phyloP scores from a whole-genome alignment of 176 grass and related monocot species.

The Phragmites australis region DNA sequence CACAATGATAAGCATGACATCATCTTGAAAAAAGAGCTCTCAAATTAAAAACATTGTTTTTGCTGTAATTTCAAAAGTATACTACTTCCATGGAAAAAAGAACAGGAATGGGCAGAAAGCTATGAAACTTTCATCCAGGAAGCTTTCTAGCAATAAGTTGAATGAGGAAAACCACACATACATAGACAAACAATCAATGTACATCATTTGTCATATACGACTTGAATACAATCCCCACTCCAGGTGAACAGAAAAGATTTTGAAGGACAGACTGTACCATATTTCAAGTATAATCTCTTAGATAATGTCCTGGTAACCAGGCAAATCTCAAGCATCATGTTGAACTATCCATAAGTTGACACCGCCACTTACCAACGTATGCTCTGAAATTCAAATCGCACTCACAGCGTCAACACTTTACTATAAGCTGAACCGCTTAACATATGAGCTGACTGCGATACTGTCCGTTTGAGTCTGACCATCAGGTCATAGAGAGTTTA shows the following conservation, averaged over 20 bases:
- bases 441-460: not conserved
- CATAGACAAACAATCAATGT: not conserved
- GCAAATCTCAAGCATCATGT: not conserved
- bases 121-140: not conserved
- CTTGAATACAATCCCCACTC: not conserved
- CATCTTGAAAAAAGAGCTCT: no score
- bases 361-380: not conserved
- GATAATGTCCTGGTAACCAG: not conserved
- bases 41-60: not conserved
- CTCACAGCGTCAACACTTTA: not conserved
- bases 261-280: not conserved
- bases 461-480: not conserved
- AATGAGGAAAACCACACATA: not conserved
- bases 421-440: not conserved
- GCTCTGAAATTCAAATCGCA: not conserved
- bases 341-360: not conserved
- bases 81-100: not conserved
- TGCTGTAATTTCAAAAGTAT: not conserved
- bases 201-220: not conserved
- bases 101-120: conserved; percentile 4
- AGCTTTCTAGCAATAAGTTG: not conserved
- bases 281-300: not conserved
- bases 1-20: no score
- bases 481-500: not conserved
- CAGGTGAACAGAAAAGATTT: not conserved